Conservation (phyloP, 2,329 filamentous ascomycete genomes). For the Epichloe elymi region DNA sequence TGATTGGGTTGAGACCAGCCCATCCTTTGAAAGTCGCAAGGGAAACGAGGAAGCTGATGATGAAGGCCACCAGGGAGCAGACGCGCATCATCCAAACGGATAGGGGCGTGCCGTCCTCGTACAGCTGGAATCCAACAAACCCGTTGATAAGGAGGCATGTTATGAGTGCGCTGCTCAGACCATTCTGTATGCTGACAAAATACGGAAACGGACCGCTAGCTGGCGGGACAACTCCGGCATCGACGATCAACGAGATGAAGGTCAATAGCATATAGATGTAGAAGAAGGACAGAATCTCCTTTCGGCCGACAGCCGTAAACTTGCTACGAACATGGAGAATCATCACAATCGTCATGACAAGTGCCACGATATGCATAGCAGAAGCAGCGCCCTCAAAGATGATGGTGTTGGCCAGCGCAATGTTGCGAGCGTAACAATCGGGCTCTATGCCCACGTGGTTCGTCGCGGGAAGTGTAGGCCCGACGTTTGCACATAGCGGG, state of each 20-base stretch:
- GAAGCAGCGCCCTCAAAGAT: conserved; percentile 91
- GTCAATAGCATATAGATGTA: conserved; percentile 91
- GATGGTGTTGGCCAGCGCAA: conserved; percentile 94
- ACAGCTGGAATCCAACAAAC: conserved; percentile 95
- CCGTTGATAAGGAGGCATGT: conserved; percentile 91
- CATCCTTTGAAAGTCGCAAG: conserved; percentile 87
- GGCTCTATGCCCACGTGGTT: conserved; percentile 69
- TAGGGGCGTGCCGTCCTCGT: conserved; percentile 88
- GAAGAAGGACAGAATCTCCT: conserved; percentile 78
- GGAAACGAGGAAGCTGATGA: conserved; percentile 74
- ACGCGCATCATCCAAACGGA: conserved; percentile 86
- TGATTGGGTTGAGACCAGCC: conserved; percentile 72
- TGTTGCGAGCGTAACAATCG: conserved; percentile 84
- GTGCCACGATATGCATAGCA: conserved; percentile 80
- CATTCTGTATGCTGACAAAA: conserved; percentile 79
- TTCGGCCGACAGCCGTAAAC: conserved; percentile 83
- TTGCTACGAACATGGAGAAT: conserved; percentile 93
- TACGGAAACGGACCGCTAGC: conserved; percentile 73
- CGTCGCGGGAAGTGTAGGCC: conserved; percentile 55
- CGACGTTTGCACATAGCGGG: conserved; percentile 77
- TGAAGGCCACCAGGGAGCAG: conserved; percentile 67
- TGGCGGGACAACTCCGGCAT: conserved; percentile 83
- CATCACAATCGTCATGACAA: conserved; percentile 94
- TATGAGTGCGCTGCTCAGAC: conserved; percentile 71
- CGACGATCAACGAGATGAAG: conserved; percentile 76